Percentiles rank a stretch among this genome's conserved stretches.
Evolutionary conservation across 2,329 filamentous ascomycete genomes (phyloP).

Genomic region (Colletotrichum chrysophilum): DNA sequence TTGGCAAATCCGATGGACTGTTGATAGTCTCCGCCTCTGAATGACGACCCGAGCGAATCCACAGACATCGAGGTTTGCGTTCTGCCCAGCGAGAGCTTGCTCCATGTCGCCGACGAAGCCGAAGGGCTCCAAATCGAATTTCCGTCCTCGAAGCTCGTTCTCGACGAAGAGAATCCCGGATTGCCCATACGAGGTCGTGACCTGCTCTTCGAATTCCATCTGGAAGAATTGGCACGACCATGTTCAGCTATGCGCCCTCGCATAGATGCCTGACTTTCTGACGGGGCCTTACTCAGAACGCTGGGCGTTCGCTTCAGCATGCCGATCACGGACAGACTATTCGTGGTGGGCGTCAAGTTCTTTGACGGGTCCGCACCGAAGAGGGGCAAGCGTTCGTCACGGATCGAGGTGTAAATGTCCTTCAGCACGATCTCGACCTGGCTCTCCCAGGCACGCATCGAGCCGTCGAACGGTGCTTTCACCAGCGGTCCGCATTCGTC

Average conservation of each 20-base stretch:
- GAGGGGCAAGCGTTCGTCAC: conserved; percentile 83
- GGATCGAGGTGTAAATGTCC: conserved; percentile 89
- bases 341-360: conserved; percentile 47
- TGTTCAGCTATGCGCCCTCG: conserved; percentile 74
- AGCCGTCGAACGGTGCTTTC: conserved; percentile 75
- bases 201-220: conserved; percentile 86
- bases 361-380: conserved; percentile 70
- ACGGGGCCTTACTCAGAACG: conserved; percentile 90
- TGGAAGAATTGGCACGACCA: conserved; percentile 57
- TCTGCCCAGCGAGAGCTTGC: conserved; percentile 89
- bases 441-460: conserved; percentile 81
- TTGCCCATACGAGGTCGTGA: conserved; percentile 77
- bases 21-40: conserved; percentile 82
- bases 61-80: conserved; percentile 92
- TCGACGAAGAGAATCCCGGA: conserved; percentile 85
- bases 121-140: conserved; percentile 89
- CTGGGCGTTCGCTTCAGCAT: conserved; percentile 88
- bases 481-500: conserved; percentile 79
- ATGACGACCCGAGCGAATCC: conserved; percentile 83
- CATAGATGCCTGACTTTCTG: conserved; percentile 73
- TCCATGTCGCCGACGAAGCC: conserved; percentile 90
- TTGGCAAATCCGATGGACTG: conserved; percentile 98
- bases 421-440: conserved; percentile 92
- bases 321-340: conserved; percentile 74
- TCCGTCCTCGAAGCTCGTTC: conserved; percentile 92